These are phyloP conservation scores for Rhizopogon roseolus DNA, from an alignment of 768 basidiomycete genomes.

Conservation along the genomic window DNA sequence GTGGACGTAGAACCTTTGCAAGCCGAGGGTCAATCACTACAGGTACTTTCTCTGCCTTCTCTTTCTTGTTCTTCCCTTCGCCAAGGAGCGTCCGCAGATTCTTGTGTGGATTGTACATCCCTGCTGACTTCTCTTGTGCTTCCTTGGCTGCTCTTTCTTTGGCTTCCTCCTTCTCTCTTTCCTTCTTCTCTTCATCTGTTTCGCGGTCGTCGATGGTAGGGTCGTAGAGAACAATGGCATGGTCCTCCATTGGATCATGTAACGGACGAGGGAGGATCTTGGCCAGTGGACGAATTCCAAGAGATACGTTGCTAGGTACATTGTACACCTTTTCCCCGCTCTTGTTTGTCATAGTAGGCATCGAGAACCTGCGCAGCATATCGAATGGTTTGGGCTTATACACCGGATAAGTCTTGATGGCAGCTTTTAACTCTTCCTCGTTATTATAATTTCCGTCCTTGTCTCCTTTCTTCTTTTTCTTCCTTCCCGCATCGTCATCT, in stretches of 20 bases:
- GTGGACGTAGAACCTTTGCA: constrained; percentile 85
- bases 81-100: constrained; percentile 77
- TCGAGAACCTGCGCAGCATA: constrained; percentile 67
- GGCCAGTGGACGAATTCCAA: constrained; percentile 80
- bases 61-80: constrained; percentile 63
- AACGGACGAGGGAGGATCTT: constrained; percentile 85
- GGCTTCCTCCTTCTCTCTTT: constrained; percentile 68
- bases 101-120: constrained; percentile 88
- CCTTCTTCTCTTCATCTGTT: constrained; percentile 79
- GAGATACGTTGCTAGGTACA: constrained; percentile 60
- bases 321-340: constrained; percentile 58
- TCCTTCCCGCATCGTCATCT: constrained; percentile 40
- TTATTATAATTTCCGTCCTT: constrained; percentile 52
- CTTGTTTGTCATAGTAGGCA: constrained; percentile 76
- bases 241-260: constrained; percentile 97
- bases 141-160: constrained; percentile 60
- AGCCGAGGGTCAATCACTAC: constrained; percentile 94
- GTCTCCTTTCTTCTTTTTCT: constrained; percentile 63
- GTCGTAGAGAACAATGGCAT: constrained; percentile 95
- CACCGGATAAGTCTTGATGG: constrained; percentile 69
- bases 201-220: constrained; percentile 93
- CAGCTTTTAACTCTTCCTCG: constrained; percentile 57
- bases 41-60: constrained; percentile 72
- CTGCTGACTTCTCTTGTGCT: constrained; percentile 63
- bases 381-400: constrained; percentile 79